A percentile compares a stretch with the other conserved stretches of the same genome.
Evolutionary conservation across 1,284 basidiomycete species (phyloP).

Genomic region (Pyrrhoderma lamaoense): DNA sequence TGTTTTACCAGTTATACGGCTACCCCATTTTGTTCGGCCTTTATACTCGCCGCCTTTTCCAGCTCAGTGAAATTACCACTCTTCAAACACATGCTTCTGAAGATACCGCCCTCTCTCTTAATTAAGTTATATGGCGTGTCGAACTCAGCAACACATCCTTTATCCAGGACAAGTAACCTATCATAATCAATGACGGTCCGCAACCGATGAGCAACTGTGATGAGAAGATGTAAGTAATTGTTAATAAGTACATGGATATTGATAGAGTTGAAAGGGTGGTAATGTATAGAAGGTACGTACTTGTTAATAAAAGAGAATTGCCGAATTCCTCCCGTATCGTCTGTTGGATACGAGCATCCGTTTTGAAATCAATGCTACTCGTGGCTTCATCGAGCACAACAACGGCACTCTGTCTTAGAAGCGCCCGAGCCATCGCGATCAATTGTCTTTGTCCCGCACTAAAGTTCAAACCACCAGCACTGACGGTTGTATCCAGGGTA

Average conservation of each 20-base stretch:
- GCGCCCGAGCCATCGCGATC: conserved; percentile 72
- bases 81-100: conserved; percentile 38
- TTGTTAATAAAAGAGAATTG: conserved; percentile 50
- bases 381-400: conserved; percentile 84
- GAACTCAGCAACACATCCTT: conserved; percentile 44
- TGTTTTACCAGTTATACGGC: background rate
- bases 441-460: conserved; percentile 82
- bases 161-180: conserved; percentile 73
- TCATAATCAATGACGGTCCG: conserved; percentile 75
- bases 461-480: conserved; percentile 76
- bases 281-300: conserved; percentile 27
- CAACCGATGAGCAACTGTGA: conserved; percentile 60
- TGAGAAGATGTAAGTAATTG: background rate
- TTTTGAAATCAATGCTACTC: conserved; percentile 68
- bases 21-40: conserved; percentile 3
- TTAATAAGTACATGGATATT: background rate
- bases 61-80: conserved; percentile 36
- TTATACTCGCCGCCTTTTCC: conserved; percentile 8
- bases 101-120: conserved; percentile 24
- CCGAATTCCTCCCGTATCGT: conserved; percentile 78
- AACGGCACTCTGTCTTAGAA: conserved; percentile 68
- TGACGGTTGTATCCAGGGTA: conserved; percentile 65
- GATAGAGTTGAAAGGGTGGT: background rate
- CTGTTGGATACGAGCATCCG: conserved; percentile 71
- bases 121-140: conserved; percentile 26